Conservation (phyloP, 2,329 filamentous ascomycete genomes). For the Lasiodiplodia hormozganensis region DNA sequence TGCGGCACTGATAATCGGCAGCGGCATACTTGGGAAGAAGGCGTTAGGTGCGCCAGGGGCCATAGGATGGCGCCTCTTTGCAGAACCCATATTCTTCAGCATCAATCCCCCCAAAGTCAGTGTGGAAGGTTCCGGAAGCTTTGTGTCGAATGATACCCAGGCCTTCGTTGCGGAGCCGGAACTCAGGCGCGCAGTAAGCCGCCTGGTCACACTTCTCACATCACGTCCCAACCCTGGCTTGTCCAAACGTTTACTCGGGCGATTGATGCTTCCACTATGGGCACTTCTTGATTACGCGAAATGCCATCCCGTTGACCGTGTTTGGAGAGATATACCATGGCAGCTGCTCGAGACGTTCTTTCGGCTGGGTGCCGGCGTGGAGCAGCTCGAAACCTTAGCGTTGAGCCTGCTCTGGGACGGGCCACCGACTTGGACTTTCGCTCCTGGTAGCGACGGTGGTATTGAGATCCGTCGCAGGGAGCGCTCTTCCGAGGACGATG, state of each 20-base stretch:
- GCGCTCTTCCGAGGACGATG: slow-evolving; percentile 84
- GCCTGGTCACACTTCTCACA: slow-evolving; percentile 63
- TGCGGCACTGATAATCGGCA: slow-evolving; percentile 68
- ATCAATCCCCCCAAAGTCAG: slow-evolving; percentile 51
- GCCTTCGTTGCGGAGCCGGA: slow-evolving; percentile 57
- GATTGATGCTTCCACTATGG: slow-evolving; percentile 69
- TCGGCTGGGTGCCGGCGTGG: slow-evolving; percentile 60
- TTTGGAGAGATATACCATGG: slow-evolving; percentile 55
- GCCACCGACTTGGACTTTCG: slow-evolving; percentile 61
- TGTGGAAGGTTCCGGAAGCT: slow-evolving; percentile 20
- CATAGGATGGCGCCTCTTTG: slow-evolving; percentile 67
- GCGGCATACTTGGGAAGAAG: slow-evolving; percentile 70
- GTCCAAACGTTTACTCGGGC: slow-evolving; percentile 65
- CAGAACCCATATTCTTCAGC: slow-evolving; percentile 61
- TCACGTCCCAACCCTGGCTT: slow-evolving; percentile 73
- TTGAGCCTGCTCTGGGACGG: slow-evolving; percentile 65
- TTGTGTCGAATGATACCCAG: background rate
- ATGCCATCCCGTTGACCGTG: slow-evolving; percentile 41
- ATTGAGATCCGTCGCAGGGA: slow-evolving; percentile 66
- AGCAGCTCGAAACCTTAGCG: slow-evolving; percentile 59
- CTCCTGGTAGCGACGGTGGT: slow-evolving; percentile 51
- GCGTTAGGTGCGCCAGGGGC: slow-evolving; percentile 68
- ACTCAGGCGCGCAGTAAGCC: slow-evolving; percentile 60
- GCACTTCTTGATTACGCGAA: slow-evolving; percentile 62
- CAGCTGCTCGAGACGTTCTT: slow-evolving; percentile 64